These are phyloP conservation scores for Starmerella floris DNA, from an alignment of 805 yeast genomes.

Conservation along the genomic window DNA sequence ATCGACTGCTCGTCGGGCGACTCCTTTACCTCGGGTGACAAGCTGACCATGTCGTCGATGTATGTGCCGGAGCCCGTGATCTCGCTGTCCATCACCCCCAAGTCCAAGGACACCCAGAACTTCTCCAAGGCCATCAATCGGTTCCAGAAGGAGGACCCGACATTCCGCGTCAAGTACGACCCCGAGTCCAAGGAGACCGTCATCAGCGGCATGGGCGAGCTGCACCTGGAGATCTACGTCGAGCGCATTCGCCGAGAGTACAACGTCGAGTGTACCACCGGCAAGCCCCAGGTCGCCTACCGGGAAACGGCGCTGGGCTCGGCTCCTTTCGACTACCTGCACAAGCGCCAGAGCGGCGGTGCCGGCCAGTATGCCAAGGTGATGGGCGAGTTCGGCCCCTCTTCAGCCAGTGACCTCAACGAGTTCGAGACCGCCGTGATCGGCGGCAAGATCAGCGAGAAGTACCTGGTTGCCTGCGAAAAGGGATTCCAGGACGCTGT, in stretches of 20 bases:
- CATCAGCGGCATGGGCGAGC: conserved; percentile 96
- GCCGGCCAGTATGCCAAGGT: conserved; percentile 98
- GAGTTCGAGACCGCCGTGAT: conserved; percentile 75
- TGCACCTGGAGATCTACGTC: conserved; percentile 92
- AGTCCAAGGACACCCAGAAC: conserved; percentile 70
- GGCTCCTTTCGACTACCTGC: conserved; percentile 79
- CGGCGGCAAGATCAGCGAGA: conserved; percentile 95
- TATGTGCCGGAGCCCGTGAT: conserved; percentile 98
- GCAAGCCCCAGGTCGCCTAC: conserved; percentile 96
- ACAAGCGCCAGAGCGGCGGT: conserved; percentile 98
- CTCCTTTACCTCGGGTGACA: conserved; percentile 77
- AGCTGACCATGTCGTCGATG: conserved; percentile 93
- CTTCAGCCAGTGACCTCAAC: conserved; percentile 37
- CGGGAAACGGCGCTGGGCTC: conserved; percentile 75
- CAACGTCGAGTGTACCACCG: conserved; percentile 87
- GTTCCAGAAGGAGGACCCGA: conserved; percentile 98
- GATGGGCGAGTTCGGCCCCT: conserved; percentile 62
- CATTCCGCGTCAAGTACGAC: conserved; percentile 86
- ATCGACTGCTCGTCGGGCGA: conserved; percentile 98
- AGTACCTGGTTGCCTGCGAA: conserved; percentile 82
- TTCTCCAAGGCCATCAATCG: conserved; percentile 95
- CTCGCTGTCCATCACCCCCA: conserved; percentile 80
- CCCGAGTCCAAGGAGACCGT: conserved; percentile 86
- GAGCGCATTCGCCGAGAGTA: conserved; percentile 98
- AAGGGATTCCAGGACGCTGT: conserved; percentile 91